Base-by-base conservation (phyloP, 768 basidiomycete genomes). In the Mycena floridula region DNA sequence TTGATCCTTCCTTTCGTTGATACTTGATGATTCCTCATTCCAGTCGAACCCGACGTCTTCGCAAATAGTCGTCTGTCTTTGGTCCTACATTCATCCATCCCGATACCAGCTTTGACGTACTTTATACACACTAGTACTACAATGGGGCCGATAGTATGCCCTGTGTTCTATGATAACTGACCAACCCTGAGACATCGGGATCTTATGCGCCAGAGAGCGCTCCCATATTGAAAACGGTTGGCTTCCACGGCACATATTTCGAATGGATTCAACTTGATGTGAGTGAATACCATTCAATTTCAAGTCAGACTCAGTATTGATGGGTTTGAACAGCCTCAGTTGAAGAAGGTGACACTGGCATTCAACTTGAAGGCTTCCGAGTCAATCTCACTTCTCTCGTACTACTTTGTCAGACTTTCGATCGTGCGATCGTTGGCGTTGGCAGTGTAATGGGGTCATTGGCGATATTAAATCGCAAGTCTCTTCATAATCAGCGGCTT, bases 191-290 rank as follows among this genome's bases (percentile, higher is more conserved):
- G 4, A 46, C 30, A 20, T 50, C 48, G 12, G 28, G 21, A 3
- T 54, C 58, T 2, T 35, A 44, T 20, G 43, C 47, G 20, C 47
- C 55, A 1, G 25, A 26, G 6, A 45, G 54, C 26, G 49, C 55
- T 2, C 48, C 57, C 2, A 51, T 56, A 5, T n/a, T n/a, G n/a
- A n/a, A n/a, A n/a, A n/a, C n/a, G n/a, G n/a, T n/a, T n/a, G n/a
- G n/a, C n/a, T n/a, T n/a, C n/a, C n/a, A n/a, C n/a, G n/a, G n/a
- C n/a, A n/a, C n/a, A n/a, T n/a, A n/a, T n/a, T n/a, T n/a, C n/a
- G n/a, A n/a, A n/a, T n/a, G n/a, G n/a, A n/a, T n/a, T n/a, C n/a
- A n/a, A n/a, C n/a, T n/a, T n/a, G n/a, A n/a, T n/a, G n/a, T n/a
- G n/a, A n/a, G n/a, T n/a, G n/a, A n/a, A n/a, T n/a, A n/a, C n/a